Evolutionary conservation across 257 asterid species (phyloP).

Genomic region (Primulina eburnea): DNA sequence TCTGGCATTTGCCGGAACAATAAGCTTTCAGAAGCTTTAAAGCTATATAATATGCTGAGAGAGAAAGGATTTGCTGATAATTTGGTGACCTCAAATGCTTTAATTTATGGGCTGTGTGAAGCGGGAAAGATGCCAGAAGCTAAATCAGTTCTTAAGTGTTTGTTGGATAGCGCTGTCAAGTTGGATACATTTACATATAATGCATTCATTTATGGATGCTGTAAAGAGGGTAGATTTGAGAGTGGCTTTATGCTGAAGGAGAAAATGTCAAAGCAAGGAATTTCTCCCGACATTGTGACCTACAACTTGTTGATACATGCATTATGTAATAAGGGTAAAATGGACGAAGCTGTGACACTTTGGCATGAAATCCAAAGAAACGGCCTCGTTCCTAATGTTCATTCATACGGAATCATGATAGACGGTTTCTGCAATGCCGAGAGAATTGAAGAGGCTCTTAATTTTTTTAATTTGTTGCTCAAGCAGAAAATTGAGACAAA

Average conservation of each 20-base stretch:
- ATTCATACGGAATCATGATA: conserved; percentile 64
- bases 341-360: conserved; percentile 66
- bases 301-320: conserved; percentile 57
- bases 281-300: conserved; percentile 52
- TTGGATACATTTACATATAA: conserved; percentile 64
- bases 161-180: conserved; percentile 41
- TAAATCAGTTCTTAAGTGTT: conserved; percentile 42
- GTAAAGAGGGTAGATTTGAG: conserved; percentile 60
- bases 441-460: conserved; percentile 54
- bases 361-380: conserved; percentile 67
- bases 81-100: conserved; percentile 72
- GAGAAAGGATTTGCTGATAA: conserved; percentile 53
- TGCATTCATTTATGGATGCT: conserved; percentile 63
- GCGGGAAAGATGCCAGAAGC: conserved; percentile 60
- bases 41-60: conserved; percentile 50
- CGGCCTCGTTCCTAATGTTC: conserved; percentile 49
- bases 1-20: conserved; percentile 61
- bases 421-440: conserved; percentile 62
- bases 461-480: conserved; percentile 48
- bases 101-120: conserved; percentile 65
- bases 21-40: conserved; percentile 66
- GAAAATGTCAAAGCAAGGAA: conserved; percentile 63
- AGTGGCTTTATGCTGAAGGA: conserved; percentile 56
- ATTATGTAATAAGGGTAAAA: conserved; percentile 48
- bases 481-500: conserved; percentile 41